Evolutionary conservation across 371 early-diverging fungal genomes (phyloP).

Genomic region (Mortierella sp.): DNA sequence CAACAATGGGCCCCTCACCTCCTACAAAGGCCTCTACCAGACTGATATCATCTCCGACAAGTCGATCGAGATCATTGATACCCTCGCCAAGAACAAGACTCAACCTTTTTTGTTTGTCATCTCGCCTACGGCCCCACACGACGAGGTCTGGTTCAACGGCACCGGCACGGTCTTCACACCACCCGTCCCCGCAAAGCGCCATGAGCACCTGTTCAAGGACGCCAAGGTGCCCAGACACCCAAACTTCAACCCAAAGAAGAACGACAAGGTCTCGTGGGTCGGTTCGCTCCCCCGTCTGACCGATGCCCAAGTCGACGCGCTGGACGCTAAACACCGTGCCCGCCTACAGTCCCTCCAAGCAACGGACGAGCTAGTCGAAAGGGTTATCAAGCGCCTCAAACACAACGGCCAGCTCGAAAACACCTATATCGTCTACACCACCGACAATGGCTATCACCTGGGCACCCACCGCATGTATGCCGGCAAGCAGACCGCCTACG

Average conservation of each 20-base stretch:
- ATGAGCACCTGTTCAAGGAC: constrained; percentile 66
- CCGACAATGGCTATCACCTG: constrained; percentile 79
- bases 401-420: constrained; percentile 69
- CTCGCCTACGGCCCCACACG: constrained; percentile 64
- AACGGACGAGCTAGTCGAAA: constrained; percentile 74
- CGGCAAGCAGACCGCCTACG: constrained; percentile 71
- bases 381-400: constrained; percentile 66
- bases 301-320: constrained; percentile 56
- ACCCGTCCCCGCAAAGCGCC: constrained; percentile 43
- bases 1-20: constrained; percentile 67
- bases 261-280: constrained; percentile 71
- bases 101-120: constrained; percentile 71
- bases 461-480: constrained; percentile 73
- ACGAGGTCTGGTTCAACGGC: constrained; percentile 39
- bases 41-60: constrained; percentile 75
- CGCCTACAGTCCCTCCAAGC: constrained; percentile 74
- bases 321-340: constrained; percentile 69
- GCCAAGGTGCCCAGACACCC: constrained; percentile 70
- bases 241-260: constrained; percentile 69
- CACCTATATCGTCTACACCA: constrained; percentile 74
- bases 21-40: constrained; percentile 66
- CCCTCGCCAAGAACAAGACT: constrained; percentile 56
- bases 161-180: constrained; percentile 30
- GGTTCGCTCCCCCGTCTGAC: constrained; percentile 60
- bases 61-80: constrained; percentile 62